Evolutionary conservation across 2,329 filamentous ascomycete genomes (phyloP).

Genomic region (Spiromastix sp.): DNA sequence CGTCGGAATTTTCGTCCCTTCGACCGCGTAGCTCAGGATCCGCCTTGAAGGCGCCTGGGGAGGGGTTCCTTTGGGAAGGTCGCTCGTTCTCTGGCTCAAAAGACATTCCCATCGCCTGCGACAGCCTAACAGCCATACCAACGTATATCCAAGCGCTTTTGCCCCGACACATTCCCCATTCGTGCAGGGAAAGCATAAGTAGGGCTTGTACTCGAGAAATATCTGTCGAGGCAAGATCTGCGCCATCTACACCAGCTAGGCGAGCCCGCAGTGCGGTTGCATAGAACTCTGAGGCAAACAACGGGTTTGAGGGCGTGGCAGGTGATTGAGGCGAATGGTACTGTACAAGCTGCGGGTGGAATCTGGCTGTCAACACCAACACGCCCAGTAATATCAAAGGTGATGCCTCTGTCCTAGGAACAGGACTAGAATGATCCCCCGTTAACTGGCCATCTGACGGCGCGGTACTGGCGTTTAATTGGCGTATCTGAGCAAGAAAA

Average conservation of each 20-base stretch:
- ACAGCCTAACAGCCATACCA: conserved; percentile 35
- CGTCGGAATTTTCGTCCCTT: conserved; percentile 32
- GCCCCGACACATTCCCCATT: conserved; percentile 47
- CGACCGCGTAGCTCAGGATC: conserved; percentile 29
- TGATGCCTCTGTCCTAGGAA: conserved; percentile 27
- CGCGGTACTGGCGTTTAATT: conserved; percentile 17
- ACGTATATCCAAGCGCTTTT: conserved; percentile 43
- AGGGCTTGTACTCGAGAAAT: conserved; percentile 44
- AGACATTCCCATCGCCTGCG: conserved; percentile 36
- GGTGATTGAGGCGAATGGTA: conserved; percentile 39
- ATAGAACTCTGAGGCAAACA: conserved; percentile 45
- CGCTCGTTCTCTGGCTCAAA: conserved; percentile 38
- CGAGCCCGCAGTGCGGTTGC: conserved; percentile 41
- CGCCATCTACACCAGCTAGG: conserved; percentile 34
- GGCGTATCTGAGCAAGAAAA: conserved; percentile 40
- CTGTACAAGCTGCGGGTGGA: conserved; percentile 41
- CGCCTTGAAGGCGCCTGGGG: conserved; percentile 13
- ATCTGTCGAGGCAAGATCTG: conserved; percentile 31
- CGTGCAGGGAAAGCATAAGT: conserved; percentile 47
- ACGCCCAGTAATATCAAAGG: conserved; percentile 45
- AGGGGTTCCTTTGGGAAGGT: conserved; percentile 15
- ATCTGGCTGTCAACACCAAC: conserved; percentile 45
- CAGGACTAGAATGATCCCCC: conserved; percentile 19
- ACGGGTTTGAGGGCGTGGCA: conserved; percentile 35
- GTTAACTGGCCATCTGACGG: conserved; percentile 13